Evolutionary conservation across 176 grass and related monocot species (phyloP).

Genomic region (Aegilops bicornis): DNA sequence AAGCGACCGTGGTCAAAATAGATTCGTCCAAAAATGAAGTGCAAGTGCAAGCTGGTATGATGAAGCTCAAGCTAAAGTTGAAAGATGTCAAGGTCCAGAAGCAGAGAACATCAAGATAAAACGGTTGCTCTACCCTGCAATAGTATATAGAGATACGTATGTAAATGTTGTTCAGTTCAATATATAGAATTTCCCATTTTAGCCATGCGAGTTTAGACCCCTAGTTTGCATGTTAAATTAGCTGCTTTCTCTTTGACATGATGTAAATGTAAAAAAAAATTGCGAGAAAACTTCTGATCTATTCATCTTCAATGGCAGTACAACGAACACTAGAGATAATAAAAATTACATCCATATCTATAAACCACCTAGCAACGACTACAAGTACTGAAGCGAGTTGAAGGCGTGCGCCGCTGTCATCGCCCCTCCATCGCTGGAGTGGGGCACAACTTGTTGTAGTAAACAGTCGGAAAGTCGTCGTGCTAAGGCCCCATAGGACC

Average conservation of each 20-base stretch:
- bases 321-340: no score
- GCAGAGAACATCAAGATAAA: slow-evolving; percentile 33
- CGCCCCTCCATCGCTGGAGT: no score
- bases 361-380: no score
- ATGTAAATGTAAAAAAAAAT: not conserved
- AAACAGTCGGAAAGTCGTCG: no score
- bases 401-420: no score
- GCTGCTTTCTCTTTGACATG: not conserved
- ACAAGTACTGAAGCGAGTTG: no score
- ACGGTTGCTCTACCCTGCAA: not conserved
- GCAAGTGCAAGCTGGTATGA: slow-evolving; percentile 63
- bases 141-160: slow-evolving; percentile 7
- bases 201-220: not conserved
- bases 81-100: slow-evolving; percentile 47
- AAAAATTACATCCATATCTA: no score
- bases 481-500: no score
- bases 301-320: no score
- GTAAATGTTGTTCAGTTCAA: not conserved
- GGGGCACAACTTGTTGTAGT: no score
- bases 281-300: no score
- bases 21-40: slow-evolving; percentile 53
- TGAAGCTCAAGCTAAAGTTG: slow-evolving; percentile 72
- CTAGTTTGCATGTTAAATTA: not conserved
- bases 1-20: slow-evolving; percentile 59
- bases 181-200: not conserved